A percentile compares a stretch with the other conserved stretches of the same genome.
Evolutionary conservation across 768 basidiomycete species (phyloP).

Genomic region (Thelephora aurantiotincta): DNA sequence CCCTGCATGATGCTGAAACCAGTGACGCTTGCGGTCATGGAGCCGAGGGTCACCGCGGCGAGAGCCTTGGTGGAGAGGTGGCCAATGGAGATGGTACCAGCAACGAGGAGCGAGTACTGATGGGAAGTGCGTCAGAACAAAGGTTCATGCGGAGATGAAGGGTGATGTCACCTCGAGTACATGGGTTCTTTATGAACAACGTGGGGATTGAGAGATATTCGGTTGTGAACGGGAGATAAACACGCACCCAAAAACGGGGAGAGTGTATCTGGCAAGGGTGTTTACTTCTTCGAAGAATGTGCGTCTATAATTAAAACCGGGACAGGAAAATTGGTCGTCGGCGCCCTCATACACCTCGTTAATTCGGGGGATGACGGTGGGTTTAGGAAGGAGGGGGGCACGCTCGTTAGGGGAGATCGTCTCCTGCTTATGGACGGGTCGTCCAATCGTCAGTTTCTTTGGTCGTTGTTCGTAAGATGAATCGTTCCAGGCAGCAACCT

Average conservation of each 20-base stretch:
- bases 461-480: no score
- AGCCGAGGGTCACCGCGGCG: conserved; percentile 46
- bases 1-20: conserved; percentile 75
- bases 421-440: conserved; percentile 4
- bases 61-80: conserved; percentile 84
- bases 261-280: conserved; percentile 46
- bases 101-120: conserved; percentile 64
- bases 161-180: conserved; percentile 35
- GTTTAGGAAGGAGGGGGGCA: conserved; percentile 40
- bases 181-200: conserved; percentile 39
- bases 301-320: conserved; percentile 16
- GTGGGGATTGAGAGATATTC: not conserved
- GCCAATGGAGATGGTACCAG: conserved; percentile 77
- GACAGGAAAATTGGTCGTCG: conserved; percentile 16
- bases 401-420: conserved; percentile 24
- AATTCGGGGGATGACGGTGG: conserved; percentile 42
- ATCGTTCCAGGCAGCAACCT: no score
- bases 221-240: not conserved
- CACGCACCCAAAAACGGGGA: conserved; percentile 60
- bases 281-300: conserved; percentile 41
- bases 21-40: conserved; percentile 40
- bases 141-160: not conserved
- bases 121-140: not conserved
- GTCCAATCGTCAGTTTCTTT: no score
- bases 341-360: conserved; percentile 28